Percentiles rank a stretch among this genome's conserved stretches.
These are phyloP conservation scores for Aspergillus sp. DNA, from an alignment of 2,329 filamentous ascomycete genomes.

Conservation along the genomic window DNA sequence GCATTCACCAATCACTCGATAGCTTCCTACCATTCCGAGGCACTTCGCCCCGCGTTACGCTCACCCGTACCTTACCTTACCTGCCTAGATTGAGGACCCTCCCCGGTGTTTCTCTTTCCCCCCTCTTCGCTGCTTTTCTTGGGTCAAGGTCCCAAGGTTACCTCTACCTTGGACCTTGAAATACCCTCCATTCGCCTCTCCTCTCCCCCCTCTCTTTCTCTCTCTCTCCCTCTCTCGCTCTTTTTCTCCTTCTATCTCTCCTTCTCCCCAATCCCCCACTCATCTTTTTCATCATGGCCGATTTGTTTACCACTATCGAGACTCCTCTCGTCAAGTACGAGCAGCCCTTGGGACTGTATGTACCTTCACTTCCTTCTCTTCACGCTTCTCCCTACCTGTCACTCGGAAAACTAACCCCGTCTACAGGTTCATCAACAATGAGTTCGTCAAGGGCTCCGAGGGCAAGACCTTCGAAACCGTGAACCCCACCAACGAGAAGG, in stretches of 20 bases:
- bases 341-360: constrained; percentile 39
- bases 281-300: constrained; percentile 18
- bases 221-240: background rate
- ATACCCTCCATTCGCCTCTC: background rate
- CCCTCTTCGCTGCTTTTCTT: background rate
- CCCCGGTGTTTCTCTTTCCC: background rate
- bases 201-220: background rate
- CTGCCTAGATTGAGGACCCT: background rate
- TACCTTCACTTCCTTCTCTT: constrained; percentile 1
- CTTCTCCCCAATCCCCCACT: background rate
- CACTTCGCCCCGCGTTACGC: too few species aligned
- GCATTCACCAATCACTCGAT: background rate
- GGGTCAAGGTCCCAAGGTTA: too few species aligned
- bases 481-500: constrained; percentile 82
- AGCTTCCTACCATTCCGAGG: background rate
- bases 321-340: constrained; percentile 39
- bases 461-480: constrained; percentile 91
- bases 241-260: background rate
- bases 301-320: constrained; percentile 34
- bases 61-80: too few species aligned
- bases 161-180: background rate
- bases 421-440: constrained; percentile 44
- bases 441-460: constrained; percentile 74
- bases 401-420: background rate
- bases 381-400: background rate